A percentile compares a stretch with the other conserved stretches of the same genome.
Conservation (phyloP, 345 rosid species). For the Acer saccharum region DNA sequence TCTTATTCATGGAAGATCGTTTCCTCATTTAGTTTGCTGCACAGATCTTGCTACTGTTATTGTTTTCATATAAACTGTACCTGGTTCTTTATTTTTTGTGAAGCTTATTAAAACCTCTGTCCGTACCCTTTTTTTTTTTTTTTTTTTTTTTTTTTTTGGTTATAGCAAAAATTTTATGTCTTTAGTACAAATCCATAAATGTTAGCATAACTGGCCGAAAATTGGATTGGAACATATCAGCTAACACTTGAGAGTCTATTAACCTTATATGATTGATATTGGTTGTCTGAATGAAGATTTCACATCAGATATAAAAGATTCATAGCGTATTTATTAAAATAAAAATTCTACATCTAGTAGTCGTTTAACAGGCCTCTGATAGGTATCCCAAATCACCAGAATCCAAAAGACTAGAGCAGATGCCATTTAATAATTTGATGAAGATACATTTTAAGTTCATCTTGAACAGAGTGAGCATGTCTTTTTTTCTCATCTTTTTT, state of each 20-base stretch:
- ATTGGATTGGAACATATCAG: neutral
- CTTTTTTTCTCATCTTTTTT: too few species aligned
- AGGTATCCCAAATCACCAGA: neutral
- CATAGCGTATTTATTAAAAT: neutral
- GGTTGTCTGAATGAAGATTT: too few species aligned
- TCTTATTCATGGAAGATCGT: neutral
- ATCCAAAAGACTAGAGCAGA: too few species aligned
- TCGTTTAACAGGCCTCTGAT: neutral
- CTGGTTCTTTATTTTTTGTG: neutral
- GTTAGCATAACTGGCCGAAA: neutral
- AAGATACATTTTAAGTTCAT: too few species aligned
- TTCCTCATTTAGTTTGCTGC: neutral
- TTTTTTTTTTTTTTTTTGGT: too few species aligned
- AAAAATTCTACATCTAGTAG: neutral
- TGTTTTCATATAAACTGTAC: neutral
- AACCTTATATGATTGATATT: neutral
- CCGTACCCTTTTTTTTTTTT: neutral
- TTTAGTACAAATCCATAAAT: neutral
- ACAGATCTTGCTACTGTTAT: neutral
- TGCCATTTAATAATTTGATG: too few species aligned
- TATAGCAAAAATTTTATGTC: neutral
- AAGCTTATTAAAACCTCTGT: neutral
- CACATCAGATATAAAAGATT: neutral
- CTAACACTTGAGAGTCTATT: neutral
- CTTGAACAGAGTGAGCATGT: too few species aligned